Evolutionary conservation across 352 stramenopile genomes (phyloP).

Genomic region (Phytophthora gonapodyides): DNA sequence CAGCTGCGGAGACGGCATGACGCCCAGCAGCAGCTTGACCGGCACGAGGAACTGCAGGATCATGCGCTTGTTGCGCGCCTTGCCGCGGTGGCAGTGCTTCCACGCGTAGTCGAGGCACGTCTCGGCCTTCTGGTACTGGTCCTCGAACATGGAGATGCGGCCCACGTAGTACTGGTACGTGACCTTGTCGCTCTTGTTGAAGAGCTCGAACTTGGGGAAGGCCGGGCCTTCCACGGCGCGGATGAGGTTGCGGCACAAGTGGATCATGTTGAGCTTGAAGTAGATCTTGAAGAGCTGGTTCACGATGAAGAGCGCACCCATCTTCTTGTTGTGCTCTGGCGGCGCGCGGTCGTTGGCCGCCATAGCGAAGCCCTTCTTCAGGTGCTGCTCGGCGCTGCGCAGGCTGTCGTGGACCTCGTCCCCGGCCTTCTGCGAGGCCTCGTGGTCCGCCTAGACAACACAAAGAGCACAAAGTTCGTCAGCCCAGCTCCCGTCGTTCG

Average conservation of each 20-base stretch:
- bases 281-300: conserved; percentile 98
- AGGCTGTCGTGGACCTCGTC: conserved; percentile 82
- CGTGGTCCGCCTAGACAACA: conserved; percentile 57
- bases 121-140: conserved; percentile 96
- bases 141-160: conserved; percentile 97
- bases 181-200: conserved; percentile 90
- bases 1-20: conserved; percentile 91
- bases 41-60: conserved; percentile 96
- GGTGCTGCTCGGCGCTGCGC: conserved; percentile 79
- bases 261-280: conserved; percentile 95
- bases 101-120: conserved; percentile 94
- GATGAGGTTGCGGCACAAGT: conserved; percentile 96
- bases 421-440: conserved; percentile 62
- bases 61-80: conserved; percentile 91
- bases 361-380: conserved; percentile 90
- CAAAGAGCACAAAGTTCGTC: conserved; percentile 10
- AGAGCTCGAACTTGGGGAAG: conserved; percentile 79
- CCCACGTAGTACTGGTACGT: conserved; percentile 97
- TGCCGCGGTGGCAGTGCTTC: conserved; percentile 88
- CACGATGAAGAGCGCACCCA: conserved; percentile 91
- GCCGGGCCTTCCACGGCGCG: conserved; percentile 78
- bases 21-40: conserved; percentile 93
- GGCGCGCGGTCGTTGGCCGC: conserved; percentile 81
- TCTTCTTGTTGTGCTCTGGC: conserved; percentile 83
- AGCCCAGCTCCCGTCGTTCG: neutral